Evolutionary conservation across 257 asterid genomes (phyloP).

Genomic region (Solanum rostratum): DNA sequence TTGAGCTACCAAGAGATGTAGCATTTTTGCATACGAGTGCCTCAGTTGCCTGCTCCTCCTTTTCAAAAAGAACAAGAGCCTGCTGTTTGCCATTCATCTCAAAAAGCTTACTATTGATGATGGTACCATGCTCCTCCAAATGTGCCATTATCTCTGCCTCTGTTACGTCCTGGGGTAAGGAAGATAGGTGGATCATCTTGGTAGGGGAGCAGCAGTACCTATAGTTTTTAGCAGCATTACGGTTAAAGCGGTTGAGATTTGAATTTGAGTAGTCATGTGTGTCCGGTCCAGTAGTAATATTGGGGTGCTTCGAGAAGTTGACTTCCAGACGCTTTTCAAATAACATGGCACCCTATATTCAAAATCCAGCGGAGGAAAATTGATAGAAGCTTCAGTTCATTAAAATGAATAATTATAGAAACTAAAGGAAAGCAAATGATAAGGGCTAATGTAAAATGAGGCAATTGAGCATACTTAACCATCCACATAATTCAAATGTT

Average conservation of each 20-base stretch:
- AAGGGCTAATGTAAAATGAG: not conserved
- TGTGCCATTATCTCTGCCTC: slow-evolving; percentile 70
- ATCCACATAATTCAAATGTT: not conserved
- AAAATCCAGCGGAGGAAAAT: not conserved
- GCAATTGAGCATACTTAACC: not conserved
- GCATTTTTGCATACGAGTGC: slow-evolving; percentile 98
- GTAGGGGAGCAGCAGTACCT: slow-evolving; percentile 96
- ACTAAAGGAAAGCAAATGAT: not conserved
- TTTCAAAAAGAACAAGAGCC: slow-evolving; percentile 82
- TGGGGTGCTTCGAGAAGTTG: slow-evolving; percentile 73
- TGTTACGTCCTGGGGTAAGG: slow-evolving; percentile 74
- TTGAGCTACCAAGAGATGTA: slow-evolving; percentile 72
- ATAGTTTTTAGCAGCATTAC: slow-evolving; percentile 92
- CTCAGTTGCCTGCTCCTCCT: slow-evolving; percentile 93
- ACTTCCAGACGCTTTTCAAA: slow-evolving; percentile 96
- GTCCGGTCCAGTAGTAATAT: slow-evolving; percentile 81
- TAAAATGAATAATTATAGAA: not conserved
- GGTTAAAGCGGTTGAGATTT: slow-evolving; percentile 88
- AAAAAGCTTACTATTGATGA: slow-evolving; percentile 58
- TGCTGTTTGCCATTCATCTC: slow-evolving; percentile 97
- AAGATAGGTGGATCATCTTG: slow-evolving; percentile 89
- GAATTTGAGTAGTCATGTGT: slow-evolving; percentile 91
- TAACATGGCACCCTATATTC: slow-evolving; percentile 62
- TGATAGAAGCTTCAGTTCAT: not conserved
- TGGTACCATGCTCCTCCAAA: slow-evolving; percentile 78